Evolutionary conservation across 306 rosid genomes (phyloP), one percentile per base, ranked within the genome.

Genomic region (Pachyrhizus erosus): DNA sequence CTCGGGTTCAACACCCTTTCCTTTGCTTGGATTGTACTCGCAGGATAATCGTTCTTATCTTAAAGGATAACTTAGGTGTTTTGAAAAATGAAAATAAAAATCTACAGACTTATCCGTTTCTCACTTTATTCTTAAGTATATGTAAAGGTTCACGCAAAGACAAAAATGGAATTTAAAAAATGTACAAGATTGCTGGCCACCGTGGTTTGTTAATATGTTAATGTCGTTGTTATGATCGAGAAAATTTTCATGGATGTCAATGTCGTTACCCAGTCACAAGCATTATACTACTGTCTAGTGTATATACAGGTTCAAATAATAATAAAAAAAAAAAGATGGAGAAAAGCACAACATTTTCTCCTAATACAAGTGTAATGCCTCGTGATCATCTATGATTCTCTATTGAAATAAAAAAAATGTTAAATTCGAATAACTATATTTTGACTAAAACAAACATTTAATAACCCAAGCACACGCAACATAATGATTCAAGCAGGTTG

Each of bases 21-120:
- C 26, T 26, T 60, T 24, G 66, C 66, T 60, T 60, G 66, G 37
- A 26, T 60, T 60, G 66, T 12, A 60, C 66, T 60, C n/a, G 33
- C 26, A 11, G 34, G 34, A 60, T 61, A 13, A 29, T 62, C 69
- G 42, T 62, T 62, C 69, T 62, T 62, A 62, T 62, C 69, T 14
- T 62, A 62, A 62, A 62, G 21, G 0, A 29, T 15, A 62, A 15
- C 69, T 61, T 31, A 62, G 34, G 68, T 1, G 68, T 61, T 61
- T 14, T 11, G 10, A 1, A 55, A 20, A 26, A 5, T 9, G 13
- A 61, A 9, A 61, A 4, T 11, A 5, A 61, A 61, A 27, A 26
- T 60, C 37, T 13, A 24, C 0, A 2, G n/a, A 24, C 34, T 61
- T 61, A 24, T 61, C 37, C 39, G n/a, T 27, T 61, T 58, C 7